Evolutionary conservation across 179 eudicot genomes (phyloP).

Genomic region (Beta macrorhiza): DNA sequence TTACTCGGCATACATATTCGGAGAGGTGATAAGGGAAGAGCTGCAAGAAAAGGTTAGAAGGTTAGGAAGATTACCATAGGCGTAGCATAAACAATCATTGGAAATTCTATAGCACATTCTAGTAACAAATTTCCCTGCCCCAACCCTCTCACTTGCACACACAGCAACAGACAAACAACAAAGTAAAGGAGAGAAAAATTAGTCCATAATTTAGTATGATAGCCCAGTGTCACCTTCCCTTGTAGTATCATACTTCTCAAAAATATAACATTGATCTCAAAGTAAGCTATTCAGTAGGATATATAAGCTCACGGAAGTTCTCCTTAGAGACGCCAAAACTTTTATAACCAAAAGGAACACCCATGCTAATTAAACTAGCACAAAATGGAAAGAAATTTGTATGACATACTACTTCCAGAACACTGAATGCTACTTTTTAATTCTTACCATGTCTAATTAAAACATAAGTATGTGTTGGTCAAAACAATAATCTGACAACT

Average conservation of each 20-base stretch:
- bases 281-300: neutral
- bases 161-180: neutral
- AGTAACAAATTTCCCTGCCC: neutral
- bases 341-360: neutral
- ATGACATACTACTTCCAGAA: neutral
- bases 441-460: neutral
- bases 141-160: neutral
- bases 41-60: constrained; percentile 50
- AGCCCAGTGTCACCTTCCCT: neutral
- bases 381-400: neutral
- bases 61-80: constrained; percentile 18
- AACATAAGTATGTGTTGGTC: neutral
- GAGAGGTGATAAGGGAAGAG: constrained; percentile 97
- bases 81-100: neutral
- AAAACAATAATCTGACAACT: neutral
- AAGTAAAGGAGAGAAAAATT: neutral
- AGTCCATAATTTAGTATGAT: neutral
- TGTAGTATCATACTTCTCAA: neutral
- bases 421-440: neutral
- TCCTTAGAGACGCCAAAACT: neutral
- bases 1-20: constrained; percentile 92
- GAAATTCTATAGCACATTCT: constrained; percentile 6
- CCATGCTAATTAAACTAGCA: neutral
- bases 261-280: neutral
- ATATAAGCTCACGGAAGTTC: neutral